A percentile compares a stretch with the other conserved stretches of the same genome.
phyloP scores from a whole-genome alignment of 2,329 filamentous ascomycete species.

The Microdochium bolleyi region DNA sequence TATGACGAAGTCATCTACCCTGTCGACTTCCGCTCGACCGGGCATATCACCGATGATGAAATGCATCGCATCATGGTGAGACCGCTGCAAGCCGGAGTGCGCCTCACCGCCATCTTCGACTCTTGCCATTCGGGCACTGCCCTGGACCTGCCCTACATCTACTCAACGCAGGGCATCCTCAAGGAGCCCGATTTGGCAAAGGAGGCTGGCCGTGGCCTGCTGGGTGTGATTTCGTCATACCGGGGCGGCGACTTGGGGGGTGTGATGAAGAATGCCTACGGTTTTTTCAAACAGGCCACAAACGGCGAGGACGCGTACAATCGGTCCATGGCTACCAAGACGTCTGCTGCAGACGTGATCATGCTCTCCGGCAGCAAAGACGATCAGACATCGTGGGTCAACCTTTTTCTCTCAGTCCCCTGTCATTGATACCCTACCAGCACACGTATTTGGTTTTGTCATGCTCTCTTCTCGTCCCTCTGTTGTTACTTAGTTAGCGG shows the following conservation, averaged over 20 bases:
- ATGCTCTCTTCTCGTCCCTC: too few relatives aligned
- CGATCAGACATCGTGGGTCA: conserved; percentile 74
- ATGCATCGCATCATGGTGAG: conserved; percentile 73
- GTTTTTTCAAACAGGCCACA: conserved; percentile 81
- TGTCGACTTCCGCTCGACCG: conserved; percentile 61
- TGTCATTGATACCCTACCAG: neutral
- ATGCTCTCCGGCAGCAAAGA: conserved; percentile 99
- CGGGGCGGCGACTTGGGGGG: conserved; percentile 75
- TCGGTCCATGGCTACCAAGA: conserved; percentile 79
- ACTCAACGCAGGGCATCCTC: conserved; percentile 71
- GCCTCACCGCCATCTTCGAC: conserved; percentile 76
- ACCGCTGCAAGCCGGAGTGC: conserved; percentile 72
- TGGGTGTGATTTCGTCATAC: conserved; percentile 70
- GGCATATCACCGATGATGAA: conserved; percentile 72
- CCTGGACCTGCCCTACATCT: conserved; percentile 71
- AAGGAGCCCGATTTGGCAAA: conserved; percentile 78
- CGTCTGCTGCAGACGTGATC: conserved; percentile 88
- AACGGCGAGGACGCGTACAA: conserved; percentile 68
- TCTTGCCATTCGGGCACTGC: conserved; percentile 74
- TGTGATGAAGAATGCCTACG: conserved; percentile 73
- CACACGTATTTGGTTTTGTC: neutral
- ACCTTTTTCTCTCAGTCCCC: conserved; percentile 15
- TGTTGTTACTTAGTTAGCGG: too few relatives aligned
- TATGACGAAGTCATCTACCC: conserved; percentile 75
- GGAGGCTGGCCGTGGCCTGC: conserved; percentile 65